Conservation (phyloP, 805 yeast species). For the Pichia rugopelliculosa region DNA sequence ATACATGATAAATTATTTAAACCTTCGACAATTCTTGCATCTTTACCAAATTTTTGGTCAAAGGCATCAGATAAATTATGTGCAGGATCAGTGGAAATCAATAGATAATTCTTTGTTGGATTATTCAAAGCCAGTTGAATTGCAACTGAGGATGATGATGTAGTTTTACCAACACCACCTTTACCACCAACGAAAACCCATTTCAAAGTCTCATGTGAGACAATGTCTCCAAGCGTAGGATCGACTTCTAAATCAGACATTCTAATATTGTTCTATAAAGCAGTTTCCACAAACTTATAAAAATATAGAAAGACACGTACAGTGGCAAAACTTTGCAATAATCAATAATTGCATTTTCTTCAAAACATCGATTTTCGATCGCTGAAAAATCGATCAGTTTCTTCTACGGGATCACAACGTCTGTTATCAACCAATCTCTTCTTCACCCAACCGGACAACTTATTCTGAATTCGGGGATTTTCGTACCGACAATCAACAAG, state of each 20-base stretch:
- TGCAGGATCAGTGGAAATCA: slow-evolving; percentile 97
- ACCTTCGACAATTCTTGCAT: slow-evolving; percentile 90
- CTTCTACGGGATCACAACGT: neutral
- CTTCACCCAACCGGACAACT: slow-evolving; percentile 70
- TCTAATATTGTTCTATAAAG: neutral
- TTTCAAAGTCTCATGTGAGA: slow-evolving; percentile 60
- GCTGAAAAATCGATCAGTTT: neutral
- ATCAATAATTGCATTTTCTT: too few species aligned
- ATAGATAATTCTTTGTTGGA: slow-evolving; percentile 70
- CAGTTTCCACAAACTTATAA: neutral
- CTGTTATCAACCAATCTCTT: slow-evolving; percentile 24
- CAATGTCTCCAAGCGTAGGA: slow-evolving; percentile 62
- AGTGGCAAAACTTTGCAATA: neutral
- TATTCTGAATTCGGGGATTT: slow-evolving; percentile 37
- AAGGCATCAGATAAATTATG: slow-evolving; percentile 96
- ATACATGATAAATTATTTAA: slow-evolving; percentile 84
- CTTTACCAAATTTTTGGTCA: slow-evolving; percentile 96
- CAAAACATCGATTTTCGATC: neutral
- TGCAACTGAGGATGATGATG: slow-evolving; percentile 92
- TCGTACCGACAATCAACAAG: slow-evolving; percentile 61
- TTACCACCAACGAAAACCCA: slow-evolving; percentile 99
- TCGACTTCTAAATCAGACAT: slow-evolving; percentile 53
- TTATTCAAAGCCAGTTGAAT: slow-evolving; percentile 83
- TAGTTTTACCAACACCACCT: slow-evolving; percentile 99
- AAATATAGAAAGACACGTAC: neutral